Evolutionary conservation across 441 rosid genomes (phyloP).

Genomic region (Metrosideros polymorpha): DNA sequence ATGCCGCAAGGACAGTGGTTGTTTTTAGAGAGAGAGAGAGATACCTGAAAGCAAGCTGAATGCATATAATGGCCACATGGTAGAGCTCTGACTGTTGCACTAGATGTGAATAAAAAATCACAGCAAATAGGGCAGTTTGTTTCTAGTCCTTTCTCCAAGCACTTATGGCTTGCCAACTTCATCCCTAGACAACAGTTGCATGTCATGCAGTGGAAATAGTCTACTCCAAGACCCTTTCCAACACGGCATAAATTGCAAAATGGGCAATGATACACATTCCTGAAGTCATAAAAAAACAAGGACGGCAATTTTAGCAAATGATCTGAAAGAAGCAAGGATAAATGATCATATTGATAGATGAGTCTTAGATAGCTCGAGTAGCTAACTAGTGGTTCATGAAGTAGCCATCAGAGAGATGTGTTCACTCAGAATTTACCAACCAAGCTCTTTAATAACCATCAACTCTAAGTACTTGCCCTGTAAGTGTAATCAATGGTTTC

Average conservation of each 20-base stretch:
- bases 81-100: constrained; percentile 58
- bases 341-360: not conserved
- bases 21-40: not conserved
- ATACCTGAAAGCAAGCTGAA: constrained; percentile 76
- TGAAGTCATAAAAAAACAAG: constrained; percentile 12
- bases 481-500: not conserved
- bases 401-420: not conserved
- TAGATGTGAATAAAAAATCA: constrained; percentile 65
- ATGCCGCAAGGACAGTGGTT: not conserved
- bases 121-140: constrained; percentile 79
- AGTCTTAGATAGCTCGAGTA: not conserved
- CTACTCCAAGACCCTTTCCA: constrained; percentile 73
- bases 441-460: not conserved
- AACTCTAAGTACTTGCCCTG: not conserved
- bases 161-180: constrained; percentile 61
- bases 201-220: constrained; percentile 76
- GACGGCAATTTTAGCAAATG: not conserved
- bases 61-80: constrained; percentile 90
- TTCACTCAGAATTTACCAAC: not conserved
- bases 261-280: constrained; percentile 71
- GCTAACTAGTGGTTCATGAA: not conserved
- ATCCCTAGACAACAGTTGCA: constrained; percentile 71
- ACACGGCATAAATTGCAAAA: constrained; percentile 77
- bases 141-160: constrained; percentile 71
- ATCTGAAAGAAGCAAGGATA: not conserved